Evolutionary conservation across 495 filamentous ascomycete species (phyloP), one percentile per base, ranked within the genome.

Genomic region (Darksidea phi): DNA sequence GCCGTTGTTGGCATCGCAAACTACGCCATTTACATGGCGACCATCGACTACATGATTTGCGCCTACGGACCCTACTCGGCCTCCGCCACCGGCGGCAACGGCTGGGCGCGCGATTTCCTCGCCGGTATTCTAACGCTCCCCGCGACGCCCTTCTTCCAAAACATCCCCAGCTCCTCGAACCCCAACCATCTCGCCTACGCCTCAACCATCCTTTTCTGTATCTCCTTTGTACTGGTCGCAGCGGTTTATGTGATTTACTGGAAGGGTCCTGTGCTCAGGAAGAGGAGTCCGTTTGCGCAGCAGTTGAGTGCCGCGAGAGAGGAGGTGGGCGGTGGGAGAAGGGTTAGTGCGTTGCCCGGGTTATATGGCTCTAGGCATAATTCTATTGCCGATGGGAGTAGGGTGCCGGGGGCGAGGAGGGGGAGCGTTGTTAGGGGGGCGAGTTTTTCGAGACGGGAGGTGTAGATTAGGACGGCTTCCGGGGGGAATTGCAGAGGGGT

Each of bases 31-130:
- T 89, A 89, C 73, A 89, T 90, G 86, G 87, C 86, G 0, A 90
- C 88, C 0, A 88, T 91, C 57, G 88, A 92, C 64, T 92, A 92
- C 74, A 91, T 90, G 88, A 83, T 91, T n/a, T 84, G 82, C 42
- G 82, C 86, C 1, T 91, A 92, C 69, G 88, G 88, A 0, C 86
- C 85, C 0, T 91, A 90, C 71, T 84, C 86, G 24, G 86, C 88
- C 3, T 90, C 88, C 0, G 88, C 88, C 0, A 91, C 88, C 1
- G 88, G 88, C 18, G 86, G 86, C 43, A 89, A 89, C 65, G 86
- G 84, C 58, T 88, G 80, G 81, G 77, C 89, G 48, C 81, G 90
- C 63, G 90, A 95, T 71, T 88, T 95, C 75, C 75, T 95, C 11
- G 90, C 89, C 54, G 89, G 89, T 77, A 79, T 89, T 7, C 76